Percentiles rank a stretch among this genome's conserved stretches.
Evolutionary conservation across 78 protist genomes (phyloP).

Genomic region (Dictyostelium brefeldianum): DNA sequence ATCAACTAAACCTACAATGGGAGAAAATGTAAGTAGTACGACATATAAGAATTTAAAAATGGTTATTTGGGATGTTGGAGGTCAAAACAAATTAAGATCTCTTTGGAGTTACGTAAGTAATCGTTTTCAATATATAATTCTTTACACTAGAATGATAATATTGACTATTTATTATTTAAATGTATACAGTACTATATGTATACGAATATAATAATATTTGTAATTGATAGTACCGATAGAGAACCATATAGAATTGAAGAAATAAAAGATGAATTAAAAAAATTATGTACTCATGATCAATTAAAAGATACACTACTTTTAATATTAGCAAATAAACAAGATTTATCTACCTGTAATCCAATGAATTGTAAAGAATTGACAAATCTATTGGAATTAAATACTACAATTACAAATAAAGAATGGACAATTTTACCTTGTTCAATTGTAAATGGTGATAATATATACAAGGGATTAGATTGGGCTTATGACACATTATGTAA

Average conservation of each 20-base stretch:
- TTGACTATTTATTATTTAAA: too few relatives aligned
- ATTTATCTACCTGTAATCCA: slow-evolving; percentile 77
- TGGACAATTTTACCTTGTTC: slow-evolving; percentile 89
- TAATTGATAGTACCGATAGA: slow-evolving; percentile 89
- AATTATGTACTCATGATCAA: slow-evolving; percentile 2
- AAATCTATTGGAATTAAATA: slow-evolving; percentile 88
- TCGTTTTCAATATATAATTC: too few relatives aligned
- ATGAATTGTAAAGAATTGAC: slow-evolving; percentile 78
- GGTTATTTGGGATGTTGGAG: neutral
- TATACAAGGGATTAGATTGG: slow-evolving; percentile 95
- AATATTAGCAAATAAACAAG: slow-evolving; percentile 73
- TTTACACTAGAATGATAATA: too few relatives aligned
- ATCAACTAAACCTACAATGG: neutral
- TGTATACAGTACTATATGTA: neutral
- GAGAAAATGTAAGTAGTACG: neutral
- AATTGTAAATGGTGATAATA: slow-evolving; percentile 88
- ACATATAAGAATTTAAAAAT: neutral
- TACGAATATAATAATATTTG: slow-evolving; percentile 84
- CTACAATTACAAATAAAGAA: slow-evolving; percentile 84
- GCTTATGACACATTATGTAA: neutral
- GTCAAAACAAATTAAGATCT: neutral
- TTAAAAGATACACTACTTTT: slow-evolving; percentile 70
- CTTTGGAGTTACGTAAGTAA: neutral
- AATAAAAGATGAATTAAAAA: slow-evolving; percentile 74
- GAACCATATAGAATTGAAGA: slow-evolving; percentile 82